phyloP scores from a whole-genome alignment of 768 basidiomycete species.

The Trametes cinnabarina region DNA sequence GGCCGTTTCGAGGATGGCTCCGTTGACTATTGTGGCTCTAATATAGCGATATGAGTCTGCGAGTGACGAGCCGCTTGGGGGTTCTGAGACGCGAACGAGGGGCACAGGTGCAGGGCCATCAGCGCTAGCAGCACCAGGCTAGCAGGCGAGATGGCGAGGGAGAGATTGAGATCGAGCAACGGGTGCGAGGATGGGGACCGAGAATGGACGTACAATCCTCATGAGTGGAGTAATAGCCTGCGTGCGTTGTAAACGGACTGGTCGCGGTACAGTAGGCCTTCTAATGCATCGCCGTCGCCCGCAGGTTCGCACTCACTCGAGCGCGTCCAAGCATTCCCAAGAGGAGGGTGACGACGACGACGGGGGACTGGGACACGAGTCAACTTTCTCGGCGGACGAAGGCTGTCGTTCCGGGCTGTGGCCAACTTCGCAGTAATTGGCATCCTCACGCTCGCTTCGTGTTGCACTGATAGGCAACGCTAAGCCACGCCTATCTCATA shows the following conservation, averaged over 20 bases:
- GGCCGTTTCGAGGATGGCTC: conserved; percentile 1
- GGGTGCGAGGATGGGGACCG: no score
- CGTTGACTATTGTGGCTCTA: conserved; percentile 7
- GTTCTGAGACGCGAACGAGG: neutral
- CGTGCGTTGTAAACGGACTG: neutral
- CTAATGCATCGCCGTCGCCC: neutral
- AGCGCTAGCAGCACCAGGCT: neutral
- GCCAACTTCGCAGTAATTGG: neutral
- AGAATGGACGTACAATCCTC: no score
- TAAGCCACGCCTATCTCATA: conserved; percentile 12
- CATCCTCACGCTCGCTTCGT: neutral
- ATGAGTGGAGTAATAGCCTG: no score
- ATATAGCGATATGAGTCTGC: neutral
- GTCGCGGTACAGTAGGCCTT: neutral
- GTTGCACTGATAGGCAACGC: neutral
- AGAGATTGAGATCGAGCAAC: neutral
- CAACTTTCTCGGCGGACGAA: conserved; percentile 16
- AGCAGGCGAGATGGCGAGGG: neutral
- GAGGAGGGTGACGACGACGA: no score
- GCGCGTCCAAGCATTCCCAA: neutral
- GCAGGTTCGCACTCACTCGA: no score
- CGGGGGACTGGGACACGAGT: no score
- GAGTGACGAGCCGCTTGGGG: neutral
- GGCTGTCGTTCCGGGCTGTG: conserved; percentile 12
- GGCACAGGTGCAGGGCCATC: neutral